phyloP scores from a whole-genome alignment of 129 eudicot genomes.

The Flaveria sonorensis region DNA sequence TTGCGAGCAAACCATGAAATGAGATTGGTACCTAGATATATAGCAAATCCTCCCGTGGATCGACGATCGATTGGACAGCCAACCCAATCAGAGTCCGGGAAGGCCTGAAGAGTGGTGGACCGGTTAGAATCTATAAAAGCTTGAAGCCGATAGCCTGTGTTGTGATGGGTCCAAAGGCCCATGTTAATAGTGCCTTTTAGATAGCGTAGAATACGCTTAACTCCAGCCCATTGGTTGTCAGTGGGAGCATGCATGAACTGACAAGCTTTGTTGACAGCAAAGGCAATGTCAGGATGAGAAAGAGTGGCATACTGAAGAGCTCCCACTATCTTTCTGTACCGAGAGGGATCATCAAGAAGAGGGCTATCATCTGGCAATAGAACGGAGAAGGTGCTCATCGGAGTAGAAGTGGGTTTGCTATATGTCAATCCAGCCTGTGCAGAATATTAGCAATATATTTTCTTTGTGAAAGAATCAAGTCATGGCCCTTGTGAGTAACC shows the following conservation, averaged over 20 bases:
- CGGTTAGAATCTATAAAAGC: too few relatives aligned
- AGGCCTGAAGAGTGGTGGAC: too few relatives aligned
- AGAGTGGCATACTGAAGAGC: conserved; percentile 21
- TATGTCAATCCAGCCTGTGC: background rate
- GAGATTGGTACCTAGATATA: too few relatives aligned
- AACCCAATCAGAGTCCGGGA: too few relatives aligned
- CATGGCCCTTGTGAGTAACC: too few relatives aligned
- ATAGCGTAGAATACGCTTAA: background rate
- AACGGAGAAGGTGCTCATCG: background rate
- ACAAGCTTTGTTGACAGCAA: background rate
- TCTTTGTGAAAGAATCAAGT: too few relatives aligned
- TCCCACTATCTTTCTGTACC: conserved; percentile 8
- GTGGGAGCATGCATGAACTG: too few relatives aligned
- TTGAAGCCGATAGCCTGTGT: too few relatives aligned
- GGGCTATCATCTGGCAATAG: too few relatives aligned
- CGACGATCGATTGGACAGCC: too few relatives aligned
- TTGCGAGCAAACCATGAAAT: background rate
- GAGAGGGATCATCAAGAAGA: background rate
- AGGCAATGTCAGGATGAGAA: background rate
- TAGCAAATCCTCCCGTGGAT: too few relatives aligned
- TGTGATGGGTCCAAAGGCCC: background rate
- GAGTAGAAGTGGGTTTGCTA: background rate
- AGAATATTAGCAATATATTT: background rate
- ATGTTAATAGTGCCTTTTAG: background rate
- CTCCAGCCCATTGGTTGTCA: too few relatives aligned